phyloP scores from a whole-genome alignment of 2,329 filamentous ascomycete genomes.

The Zymoseptoria passerinii region DNA sequence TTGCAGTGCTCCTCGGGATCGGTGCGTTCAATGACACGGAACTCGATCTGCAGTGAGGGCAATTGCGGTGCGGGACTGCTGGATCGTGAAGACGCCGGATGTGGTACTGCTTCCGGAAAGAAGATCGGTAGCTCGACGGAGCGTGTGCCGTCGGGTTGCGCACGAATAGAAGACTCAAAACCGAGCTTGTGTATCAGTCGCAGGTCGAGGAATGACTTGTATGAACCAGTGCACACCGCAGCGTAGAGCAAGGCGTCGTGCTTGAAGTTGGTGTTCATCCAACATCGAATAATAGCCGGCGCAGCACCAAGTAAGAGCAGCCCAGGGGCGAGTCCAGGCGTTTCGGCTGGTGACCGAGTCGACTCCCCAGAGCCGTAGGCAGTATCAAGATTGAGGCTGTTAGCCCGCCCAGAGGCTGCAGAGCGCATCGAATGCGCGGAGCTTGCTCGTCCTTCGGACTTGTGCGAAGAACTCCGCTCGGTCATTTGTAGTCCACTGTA shows the following conservation, averaged over 20 bases:
- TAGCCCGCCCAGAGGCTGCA: conserved; percentile 68
- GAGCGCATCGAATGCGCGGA: conserved; percentile 76
- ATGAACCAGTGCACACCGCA: conserved; percentile 84
- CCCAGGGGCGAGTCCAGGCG: conserved; percentile 69
- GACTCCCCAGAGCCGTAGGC: conserved; percentile 56
- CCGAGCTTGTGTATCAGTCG: conserved; percentile 67
- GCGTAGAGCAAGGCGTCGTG: conserved; percentile 85
- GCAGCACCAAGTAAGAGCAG: conserved; percentile 81
- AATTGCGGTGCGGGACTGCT: conserved; percentile 68
- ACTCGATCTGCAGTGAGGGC: conserved; percentile 70
- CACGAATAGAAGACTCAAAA: conserved; percentile 48
- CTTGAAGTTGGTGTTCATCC: conserved; percentile 84
- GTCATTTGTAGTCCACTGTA: conserved; percentile 73
- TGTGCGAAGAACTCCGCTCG: conserved; percentile 86
- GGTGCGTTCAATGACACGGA: conserved; percentile 59
- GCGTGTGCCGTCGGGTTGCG: conserved; percentile 47
- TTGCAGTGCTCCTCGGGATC: conserved; percentile 43
- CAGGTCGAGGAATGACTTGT: conserved; percentile 72
- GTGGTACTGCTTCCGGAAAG: conserved; percentile 80
- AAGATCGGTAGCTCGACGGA: conserved; percentile 75
- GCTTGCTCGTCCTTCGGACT: conserved; percentile 90
- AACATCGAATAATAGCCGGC: conserved; percentile 90
- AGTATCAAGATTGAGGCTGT: conserved; percentile 79
- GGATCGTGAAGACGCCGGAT: conserved; percentile 64
- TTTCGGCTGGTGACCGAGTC: conserved; percentile 61